Conservation (phyloP, 1,139 yeast species). For the Geotrichum australiense region DNA sequence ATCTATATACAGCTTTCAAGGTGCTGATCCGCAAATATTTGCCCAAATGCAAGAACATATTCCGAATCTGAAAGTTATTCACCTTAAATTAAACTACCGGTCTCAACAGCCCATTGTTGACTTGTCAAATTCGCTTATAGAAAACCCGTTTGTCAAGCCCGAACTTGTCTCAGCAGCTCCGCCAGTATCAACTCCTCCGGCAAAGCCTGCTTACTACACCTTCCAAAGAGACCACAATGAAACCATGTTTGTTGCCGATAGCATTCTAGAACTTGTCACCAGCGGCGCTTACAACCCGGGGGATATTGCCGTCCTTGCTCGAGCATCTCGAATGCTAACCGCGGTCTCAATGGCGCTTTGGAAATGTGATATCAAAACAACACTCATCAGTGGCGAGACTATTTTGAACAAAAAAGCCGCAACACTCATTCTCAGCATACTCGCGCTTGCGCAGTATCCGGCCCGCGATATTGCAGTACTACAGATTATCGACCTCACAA, state of each 20-base stretch:
- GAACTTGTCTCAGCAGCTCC: too few relatives aligned
- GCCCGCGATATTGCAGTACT: conserved; percentile 10
- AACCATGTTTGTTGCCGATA: conserved; percentile 2
- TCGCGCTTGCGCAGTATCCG: conserved; percentile 12
- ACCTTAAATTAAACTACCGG: conserved; percentile 67
- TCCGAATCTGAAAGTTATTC: conserved; percentile 35
- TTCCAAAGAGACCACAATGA: background rate
- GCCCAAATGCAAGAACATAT: conserved; percentile 48
- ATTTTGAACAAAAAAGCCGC: conserved; percentile 14
- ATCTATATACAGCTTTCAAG: conserved; percentile 86
- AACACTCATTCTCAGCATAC: conserved; percentile 10
- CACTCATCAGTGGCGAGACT: conserved; percentile 13
- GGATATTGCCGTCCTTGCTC: conserved; percentile 12
- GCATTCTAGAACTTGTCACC: conserved; percentile 1
- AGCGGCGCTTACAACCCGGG: conserved; percentile 6
- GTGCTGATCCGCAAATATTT: conserved; percentile 50
- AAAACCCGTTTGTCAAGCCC: too few relatives aligned
- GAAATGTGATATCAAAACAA: conserved; percentile 5
- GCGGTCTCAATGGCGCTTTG: conserved; percentile 3
- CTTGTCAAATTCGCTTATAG: conserved; percentile 49
- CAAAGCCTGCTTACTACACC: too few relatives aligned
- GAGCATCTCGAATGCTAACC: conserved; percentile 7
- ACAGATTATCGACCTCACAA: conserved; percentile 12
- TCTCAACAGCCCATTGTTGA: conserved; percentile 63
- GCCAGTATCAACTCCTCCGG: too few relatives aligned